Evolutionary conservation across 805 yeast species (phyloP).

Genomic region (Maudiozyma bulderi): DNA sequence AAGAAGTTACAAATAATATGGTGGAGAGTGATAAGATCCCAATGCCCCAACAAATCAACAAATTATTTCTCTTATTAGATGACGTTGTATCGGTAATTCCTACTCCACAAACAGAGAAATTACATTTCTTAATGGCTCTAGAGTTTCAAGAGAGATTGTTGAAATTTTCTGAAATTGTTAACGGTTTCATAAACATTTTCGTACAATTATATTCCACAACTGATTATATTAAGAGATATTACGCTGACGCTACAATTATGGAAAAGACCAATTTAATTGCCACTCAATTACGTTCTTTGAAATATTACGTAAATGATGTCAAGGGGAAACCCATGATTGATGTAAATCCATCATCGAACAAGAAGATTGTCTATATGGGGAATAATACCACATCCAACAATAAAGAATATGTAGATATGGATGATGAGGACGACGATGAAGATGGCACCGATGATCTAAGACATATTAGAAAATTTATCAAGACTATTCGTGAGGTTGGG

Average conservation of each 20-base stretch:
- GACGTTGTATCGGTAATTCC: conserved; percentile 44
- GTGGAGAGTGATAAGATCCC: conserved; percentile 3
- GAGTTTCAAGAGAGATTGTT: conserved; percentile 30
- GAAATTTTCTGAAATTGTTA: conserved; percentile 27
- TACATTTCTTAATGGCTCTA: conserved; percentile 30
- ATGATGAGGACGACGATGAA: conserved; percentile 20
- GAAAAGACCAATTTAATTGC: conserved; percentile 49
- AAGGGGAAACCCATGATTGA: conserved; percentile 19
- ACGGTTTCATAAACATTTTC: conserved; percentile 33
- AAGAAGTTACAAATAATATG: conserved; percentile 12
- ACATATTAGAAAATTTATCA: conserved; percentile 67
- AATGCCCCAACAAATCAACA: neutral
- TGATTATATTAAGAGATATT: conserved; percentile 37
- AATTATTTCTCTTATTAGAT: conserved; percentile 32
- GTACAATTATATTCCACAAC: conserved; percentile 28
- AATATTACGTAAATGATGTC: conserved; percentile 40
- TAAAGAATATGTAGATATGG: conserved; percentile 2
- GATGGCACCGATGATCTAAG: conserved; percentile 73
- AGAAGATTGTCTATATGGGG: neutral
- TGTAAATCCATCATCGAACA: too few species aligned
- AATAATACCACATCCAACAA: neutral
- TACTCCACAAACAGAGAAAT: conserved; percentile 36
- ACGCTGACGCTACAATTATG: conserved; percentile 39
- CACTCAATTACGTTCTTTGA: conserved; percentile 43
- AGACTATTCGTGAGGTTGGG: conserved; percentile 57